Base-by-base conservation (phyloP, 2,329 filamentous ascomycete species). In the Fusarium penzigii region DNA sequence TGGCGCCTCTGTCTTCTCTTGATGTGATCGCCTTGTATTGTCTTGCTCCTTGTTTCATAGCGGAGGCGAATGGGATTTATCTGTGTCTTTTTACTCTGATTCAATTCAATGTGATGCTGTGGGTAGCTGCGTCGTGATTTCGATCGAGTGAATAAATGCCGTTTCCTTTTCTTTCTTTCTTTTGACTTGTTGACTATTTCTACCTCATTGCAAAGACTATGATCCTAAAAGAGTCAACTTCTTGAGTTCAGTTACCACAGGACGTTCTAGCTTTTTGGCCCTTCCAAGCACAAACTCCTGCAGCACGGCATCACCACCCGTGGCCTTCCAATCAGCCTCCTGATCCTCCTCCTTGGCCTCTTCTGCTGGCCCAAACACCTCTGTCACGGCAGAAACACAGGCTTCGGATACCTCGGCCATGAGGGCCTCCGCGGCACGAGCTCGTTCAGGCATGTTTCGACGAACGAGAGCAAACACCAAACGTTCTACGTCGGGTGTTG, bases 401-500 rank as follows among this genome's bases (percentile, higher is more conserved):
- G 84, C 80, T 42, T 83, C 85, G 10, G 90, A 75, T 1, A 97
- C 87, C 57, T 94, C 90, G 6, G 74, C 79, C 74, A 93, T 84
- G 25, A 90, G 81, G 9, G 76, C 80, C 70, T 94, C 88, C 3
- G 96, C 83, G 7, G 90, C 88, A 13, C 85, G 79, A 5, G 92
- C 94, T 45, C 92, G 81, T 76, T 97, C 94, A 42, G 89, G 81
- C 94, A 97, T 97, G 17, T 83, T 84, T 34, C 94, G 78, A 51
- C 92, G 81, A 56, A 92, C 78, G 52, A 97, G 75, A 0, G 88
- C 92, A 58, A 89, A 85, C 0, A 96, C 82, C 8, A 97, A 78
- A 14, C 86, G 75, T 65, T 85, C 81, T 1, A 90, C 83, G 69
- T 99, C 94, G 1, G 83, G 79, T 46, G 85, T 81, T 3, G 87